These are phyloP conservation scores for Verticillium alfalfae DNA, from an alignment of 2,329 filamentous ascomycete genomes.

Conservation along the genomic window DNA sequence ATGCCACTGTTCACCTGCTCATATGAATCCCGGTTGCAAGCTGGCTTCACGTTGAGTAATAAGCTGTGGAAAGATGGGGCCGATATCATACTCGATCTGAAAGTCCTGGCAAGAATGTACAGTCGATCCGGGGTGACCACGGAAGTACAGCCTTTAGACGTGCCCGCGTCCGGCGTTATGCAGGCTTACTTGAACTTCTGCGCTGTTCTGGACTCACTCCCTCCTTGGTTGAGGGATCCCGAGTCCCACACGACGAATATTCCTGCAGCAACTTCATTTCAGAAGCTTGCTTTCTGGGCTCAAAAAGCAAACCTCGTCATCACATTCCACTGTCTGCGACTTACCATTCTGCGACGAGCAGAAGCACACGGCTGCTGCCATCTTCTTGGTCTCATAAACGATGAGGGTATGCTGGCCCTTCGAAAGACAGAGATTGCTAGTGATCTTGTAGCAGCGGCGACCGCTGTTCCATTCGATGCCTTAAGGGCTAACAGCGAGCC, in stretches of 20 bases:
- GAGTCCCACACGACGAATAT: neutral
- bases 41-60: neutral
- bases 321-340: conserved; percentile 32
- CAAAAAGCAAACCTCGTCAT: conserved; percentile 35
- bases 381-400: conserved; percentile 1
- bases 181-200: conserved; percentile 17
- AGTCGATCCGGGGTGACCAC: neutral
- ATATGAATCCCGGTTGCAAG: conserved; percentile 1
- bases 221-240: conserved; percentile 4
- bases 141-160: neutral
- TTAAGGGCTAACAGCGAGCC: conserved; percentile 33
- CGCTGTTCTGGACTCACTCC: conserved; percentile 8
- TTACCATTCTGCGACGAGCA: conserved; percentile 22
- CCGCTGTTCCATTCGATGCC: conserved; percentile 34
- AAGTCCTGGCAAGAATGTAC: neutral
- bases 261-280: accelerated
- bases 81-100: conserved; percentile 5
- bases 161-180: conserved; percentile 12
- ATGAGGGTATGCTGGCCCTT: conserved; percentile 2
- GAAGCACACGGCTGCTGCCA: neutral
- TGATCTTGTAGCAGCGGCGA: conserved; percentile 32
- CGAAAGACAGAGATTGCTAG: conserved; percentile 35
- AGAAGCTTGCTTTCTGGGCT: conserved; percentile 19
- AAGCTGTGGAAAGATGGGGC: conserved; percentile 3
- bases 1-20: neutral